Evolutionary conservation across 306 rosid species (phyloP).

Genomic region (Quercus robur): DNA sequence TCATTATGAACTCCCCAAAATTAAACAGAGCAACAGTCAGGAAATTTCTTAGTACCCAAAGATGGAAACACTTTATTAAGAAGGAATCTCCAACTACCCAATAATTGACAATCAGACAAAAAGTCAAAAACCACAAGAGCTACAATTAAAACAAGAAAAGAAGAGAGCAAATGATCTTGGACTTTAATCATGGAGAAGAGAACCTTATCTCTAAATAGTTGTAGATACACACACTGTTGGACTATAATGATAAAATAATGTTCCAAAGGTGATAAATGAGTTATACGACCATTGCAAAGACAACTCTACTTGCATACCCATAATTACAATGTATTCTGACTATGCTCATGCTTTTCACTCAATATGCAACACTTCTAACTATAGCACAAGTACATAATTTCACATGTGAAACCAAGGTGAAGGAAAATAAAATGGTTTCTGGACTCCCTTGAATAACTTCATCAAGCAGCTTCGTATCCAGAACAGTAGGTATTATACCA

Average conservation of each 20-base stretch:
- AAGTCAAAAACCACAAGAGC: no score
- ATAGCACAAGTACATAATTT: not conserved
- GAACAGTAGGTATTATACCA: conserved; percentile 50
- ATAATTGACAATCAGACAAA: no score
- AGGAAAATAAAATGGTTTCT: not conserved
- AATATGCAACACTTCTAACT: not conserved
- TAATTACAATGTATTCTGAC: not conserved
- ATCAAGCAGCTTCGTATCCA: conserved; percentile 57
- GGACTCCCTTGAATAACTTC: conserved; percentile 62
- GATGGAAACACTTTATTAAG: no score
- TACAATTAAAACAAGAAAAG: no score
- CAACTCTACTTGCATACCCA: not conserved
- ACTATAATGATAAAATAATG: not conserved
- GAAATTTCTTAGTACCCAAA: no score
- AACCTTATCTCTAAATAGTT: no score
- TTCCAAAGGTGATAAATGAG: not conserved
- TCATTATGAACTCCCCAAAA: no score
- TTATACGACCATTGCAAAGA: not conserved
- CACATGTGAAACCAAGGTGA: not conserved
- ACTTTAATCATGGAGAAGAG: no score
- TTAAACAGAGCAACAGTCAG: no score
- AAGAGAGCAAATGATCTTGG: no score
- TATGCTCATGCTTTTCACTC: not conserved
- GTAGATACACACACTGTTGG: no score
- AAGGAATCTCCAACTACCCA: no score